Conservation (phyloP, 495 filamentous ascomycete species). For the Monascus purpureus region DNA sequence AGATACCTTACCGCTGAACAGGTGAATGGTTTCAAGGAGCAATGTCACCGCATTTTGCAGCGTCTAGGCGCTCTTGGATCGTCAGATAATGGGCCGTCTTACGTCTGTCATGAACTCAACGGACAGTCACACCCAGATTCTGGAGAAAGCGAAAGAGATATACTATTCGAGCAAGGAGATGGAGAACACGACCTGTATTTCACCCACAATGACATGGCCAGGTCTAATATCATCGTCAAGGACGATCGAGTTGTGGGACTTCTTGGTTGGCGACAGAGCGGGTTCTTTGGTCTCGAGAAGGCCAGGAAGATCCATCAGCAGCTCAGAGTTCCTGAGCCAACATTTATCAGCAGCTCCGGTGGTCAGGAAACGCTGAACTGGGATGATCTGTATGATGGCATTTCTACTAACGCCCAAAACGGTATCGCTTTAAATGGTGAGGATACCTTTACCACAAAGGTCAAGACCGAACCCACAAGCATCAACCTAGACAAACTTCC, state of each 20-base stretch:
- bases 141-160: constrained; percentile 14
- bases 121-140: constrained; percentile 13
- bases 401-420: constrained; percentile 2
- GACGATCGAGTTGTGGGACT: constrained; percentile 24
- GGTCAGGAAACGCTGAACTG: constrained; percentile 9
- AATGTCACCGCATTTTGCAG: constrained; percentile 22
- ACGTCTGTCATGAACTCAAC: constrained; percentile 25
- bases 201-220: constrained; percentile 26
- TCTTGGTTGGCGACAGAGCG: constrained; percentile 27
- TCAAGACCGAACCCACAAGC: constrained; percentile 24
- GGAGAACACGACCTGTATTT: constrained; percentile 16
- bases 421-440: not conserved
- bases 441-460: constrained; percentile 5
- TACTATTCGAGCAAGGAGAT: constrained; percentile 17
- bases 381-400: constrained; percentile 23
- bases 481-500: constrained; percentile 19
- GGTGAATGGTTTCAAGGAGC: constrained; percentile 19
- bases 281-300: constrained; percentile 26
- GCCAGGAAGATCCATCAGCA: constrained; percentile 19
- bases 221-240: constrained; percentile 25
- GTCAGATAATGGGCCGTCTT: constrained; percentile 18
- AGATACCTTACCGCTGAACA: constrained; percentile 21
- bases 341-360: constrained; percentile 3
- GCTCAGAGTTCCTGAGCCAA: constrained; percentile 13
- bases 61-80: constrained; percentile 14